A percentile compares a stretch with the other conserved stretches of the same genome.
Conservation (phyloP, 2,329 filamentous ascomycete genomes). For the Aspergillus sp. region DNA sequence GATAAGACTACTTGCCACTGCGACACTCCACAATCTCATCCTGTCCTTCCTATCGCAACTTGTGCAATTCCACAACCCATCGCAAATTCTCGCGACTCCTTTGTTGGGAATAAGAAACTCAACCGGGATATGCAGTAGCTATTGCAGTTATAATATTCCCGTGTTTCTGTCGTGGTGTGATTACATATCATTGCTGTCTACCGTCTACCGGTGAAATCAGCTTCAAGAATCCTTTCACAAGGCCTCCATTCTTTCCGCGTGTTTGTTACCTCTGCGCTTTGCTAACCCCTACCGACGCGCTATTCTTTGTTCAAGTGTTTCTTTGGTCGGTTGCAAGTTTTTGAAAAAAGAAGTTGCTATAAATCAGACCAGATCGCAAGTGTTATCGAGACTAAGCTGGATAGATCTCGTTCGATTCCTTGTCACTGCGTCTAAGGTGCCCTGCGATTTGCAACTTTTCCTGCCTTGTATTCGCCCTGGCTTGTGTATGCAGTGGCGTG, state of each 20-base stretch:
- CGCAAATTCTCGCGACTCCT: background rate
- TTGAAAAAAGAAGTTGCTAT: background rate
- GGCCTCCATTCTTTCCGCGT: background rate
- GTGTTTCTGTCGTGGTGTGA: background rate
- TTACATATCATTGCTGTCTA: background rate
- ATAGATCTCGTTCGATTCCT: slow-evolving; percentile 13
- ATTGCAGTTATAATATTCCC: background rate
- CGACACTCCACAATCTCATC: background rate
- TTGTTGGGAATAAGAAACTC: background rate
- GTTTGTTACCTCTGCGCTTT: background rate
- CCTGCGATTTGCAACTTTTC: slow-evolving; percentile 22
- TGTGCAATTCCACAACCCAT: background rate
- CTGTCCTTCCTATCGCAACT: background rate
- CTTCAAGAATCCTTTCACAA: background rate
- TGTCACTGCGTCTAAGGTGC: slow-evolving; percentile 11
- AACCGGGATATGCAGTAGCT: background rate
- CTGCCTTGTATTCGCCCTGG: slow-evolving; percentile 28
- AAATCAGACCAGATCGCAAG: background rate
- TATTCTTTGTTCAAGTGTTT: background rate
- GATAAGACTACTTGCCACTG: background rate
- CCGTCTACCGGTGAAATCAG: background rate
- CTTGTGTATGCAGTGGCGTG: slow-evolving; percentile 35
- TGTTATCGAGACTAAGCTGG: slow-evolving; percentile 9
- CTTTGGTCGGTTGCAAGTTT: background rate
- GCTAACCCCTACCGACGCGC: background rate